phyloP scores from a whole-genome alignment of 176 grass and related monocot genomes.

The Miscanthus lutarioriparius region DNA sequence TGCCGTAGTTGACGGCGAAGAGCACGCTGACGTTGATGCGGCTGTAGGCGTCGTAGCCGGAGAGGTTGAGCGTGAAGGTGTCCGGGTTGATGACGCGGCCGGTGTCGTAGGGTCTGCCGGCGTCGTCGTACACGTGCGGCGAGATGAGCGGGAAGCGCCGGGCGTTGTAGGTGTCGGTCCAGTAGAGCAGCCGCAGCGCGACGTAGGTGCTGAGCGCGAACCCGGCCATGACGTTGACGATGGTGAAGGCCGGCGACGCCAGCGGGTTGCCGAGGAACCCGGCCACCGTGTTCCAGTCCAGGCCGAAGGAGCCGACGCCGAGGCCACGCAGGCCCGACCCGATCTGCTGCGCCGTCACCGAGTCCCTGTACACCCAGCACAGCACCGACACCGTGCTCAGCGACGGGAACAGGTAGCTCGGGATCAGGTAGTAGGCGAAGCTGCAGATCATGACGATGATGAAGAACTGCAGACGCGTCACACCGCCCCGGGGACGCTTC shows the following conservation, averaged over 20 bases:
- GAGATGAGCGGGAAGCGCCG: constrained; percentile 54
- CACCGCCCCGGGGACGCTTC: constrained; percentile 48
- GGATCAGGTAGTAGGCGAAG: constrained; percentile 69
- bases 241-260: constrained; percentile 59
- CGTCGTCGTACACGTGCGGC: constrained; percentile 43
- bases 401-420: constrained; percentile 67
- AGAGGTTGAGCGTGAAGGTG: constrained; percentile 52
- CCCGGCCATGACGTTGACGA: constrained; percentile 61
- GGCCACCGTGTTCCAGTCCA: constrained; percentile 63
- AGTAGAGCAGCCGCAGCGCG: constrained; percentile 59
- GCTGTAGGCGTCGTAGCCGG: constrained; percentile 47
- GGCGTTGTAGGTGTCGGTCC: constrained; percentile 52
- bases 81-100: constrained; percentile 39
- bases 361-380: constrained; percentile 58
- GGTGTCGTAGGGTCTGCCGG: constrained; percentile 53
- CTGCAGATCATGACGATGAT: constrained; percentile 47
- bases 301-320: constrained; percentile 62
- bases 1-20: constrained; percentile 61
- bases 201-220: constrained; percentile 57
- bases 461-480: constrained; percentile 73
- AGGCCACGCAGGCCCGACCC: constrained; percentile 56
- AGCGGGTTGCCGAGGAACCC: constrained; percentile 62
- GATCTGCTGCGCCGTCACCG: constrained; percentile 63
- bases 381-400: constrained; percentile 55
- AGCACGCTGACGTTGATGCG: constrained; percentile 63